Percentiles rank a stretch among this genome's conserved stretches.
Conservation (phyloP, 2,329 filamentous ascomycete genomes). For the Phyllosticta citribraziliensis region DNA sequence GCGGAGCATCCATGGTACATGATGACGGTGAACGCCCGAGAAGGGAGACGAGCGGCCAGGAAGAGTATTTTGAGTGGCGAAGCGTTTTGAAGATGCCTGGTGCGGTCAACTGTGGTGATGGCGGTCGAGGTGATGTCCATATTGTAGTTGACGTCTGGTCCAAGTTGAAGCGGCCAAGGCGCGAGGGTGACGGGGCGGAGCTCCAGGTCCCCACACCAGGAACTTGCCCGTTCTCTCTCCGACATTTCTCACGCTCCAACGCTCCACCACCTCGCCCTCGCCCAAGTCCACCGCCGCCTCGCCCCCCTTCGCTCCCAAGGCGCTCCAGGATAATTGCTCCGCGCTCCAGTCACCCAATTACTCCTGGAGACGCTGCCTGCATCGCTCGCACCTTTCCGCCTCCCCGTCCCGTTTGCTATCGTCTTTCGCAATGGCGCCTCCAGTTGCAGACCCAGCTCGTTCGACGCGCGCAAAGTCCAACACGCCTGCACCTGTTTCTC, state of each 20-base stretch:
- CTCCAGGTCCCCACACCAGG: background rate
- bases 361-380: conserved; percentile 30
- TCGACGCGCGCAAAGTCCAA: conserved; percentile 16
- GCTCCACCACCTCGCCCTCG: background rate
- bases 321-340: conserved; percentile 35
- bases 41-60: too few relatives aligned
- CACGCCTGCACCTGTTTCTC: conserved; percentile 18
- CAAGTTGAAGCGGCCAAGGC: background rate
- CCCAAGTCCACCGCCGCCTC: conserved; percentile 1
- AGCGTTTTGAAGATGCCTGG: background rate
- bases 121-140: too few relatives aligned
- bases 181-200: background rate
- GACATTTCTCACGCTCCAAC: conserved; percentile 2
- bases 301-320: conserved; percentile 15
- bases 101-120: background rate
- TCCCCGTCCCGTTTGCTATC: background rate
- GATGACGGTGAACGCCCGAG: too few relatives aligned
- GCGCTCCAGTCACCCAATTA: conserved; percentile 23
- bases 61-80: background rate
- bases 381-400: background rate
- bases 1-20: too few relatives aligned
- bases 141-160: background rate
- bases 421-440: conserved; percentile 20
- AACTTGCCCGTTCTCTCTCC: background rate
- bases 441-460: conserved; percentile 18